These are phyloP conservation scores for Zasmidium angulare DNA, from an alignment of 2,329 filamentous ascomycete genomes.

Conservation along the genomic window DNA sequence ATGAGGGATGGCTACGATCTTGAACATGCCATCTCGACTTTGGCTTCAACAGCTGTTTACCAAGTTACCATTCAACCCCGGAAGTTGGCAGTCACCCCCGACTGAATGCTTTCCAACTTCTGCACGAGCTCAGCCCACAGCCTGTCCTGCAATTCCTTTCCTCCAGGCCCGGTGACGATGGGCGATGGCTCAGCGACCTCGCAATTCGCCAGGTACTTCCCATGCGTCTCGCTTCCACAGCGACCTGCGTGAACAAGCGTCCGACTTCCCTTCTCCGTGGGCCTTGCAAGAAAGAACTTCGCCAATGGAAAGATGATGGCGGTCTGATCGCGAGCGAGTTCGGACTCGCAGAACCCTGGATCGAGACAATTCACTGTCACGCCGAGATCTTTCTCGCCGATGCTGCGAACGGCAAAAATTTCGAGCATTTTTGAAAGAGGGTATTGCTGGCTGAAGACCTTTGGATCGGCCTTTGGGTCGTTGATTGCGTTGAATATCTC, in stretches of 20 bases:
- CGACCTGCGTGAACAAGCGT: slow-evolving; percentile 36
- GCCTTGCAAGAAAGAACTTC: slow-evolving; percentile 28
- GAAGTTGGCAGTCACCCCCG: neutral
- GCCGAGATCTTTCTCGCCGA: slow-evolving; percentile 32
- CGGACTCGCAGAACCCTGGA: slow-evolving; percentile 52
- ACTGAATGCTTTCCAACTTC: slow-evolving; percentile 32
- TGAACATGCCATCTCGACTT: neutral
- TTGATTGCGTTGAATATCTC: slow-evolving; percentile 14
- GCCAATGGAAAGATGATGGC: neutral
- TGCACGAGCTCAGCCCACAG: slow-evolving; percentile 39
- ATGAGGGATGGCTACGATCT: too few species aligned
- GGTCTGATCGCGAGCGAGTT: slow-evolving; percentile 40
- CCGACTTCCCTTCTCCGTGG: slow-evolving; percentile 37
- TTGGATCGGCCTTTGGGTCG: slow-evolving; percentile 6
- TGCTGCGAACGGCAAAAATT: slow-evolving; percentile 42
- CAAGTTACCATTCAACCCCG: neutral
- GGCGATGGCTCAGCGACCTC: slow-evolving; percentile 27
- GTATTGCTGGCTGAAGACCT: neutral
- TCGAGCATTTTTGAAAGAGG: slow-evolving; percentile 43
- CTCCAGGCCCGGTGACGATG: slow-evolving; percentile 33
- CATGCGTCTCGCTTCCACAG: slow-evolving; percentile 38
- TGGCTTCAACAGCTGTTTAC: neutral
- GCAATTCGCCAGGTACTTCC: slow-evolving; percentile 41
- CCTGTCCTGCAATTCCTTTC: slow-evolving; percentile 31
- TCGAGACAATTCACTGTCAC: slow-evolving; percentile 51